phyloP scores from a whole-genome alignment of 225 moss, liverwort and hornwort species.

The Neckera pumila region DNA sequence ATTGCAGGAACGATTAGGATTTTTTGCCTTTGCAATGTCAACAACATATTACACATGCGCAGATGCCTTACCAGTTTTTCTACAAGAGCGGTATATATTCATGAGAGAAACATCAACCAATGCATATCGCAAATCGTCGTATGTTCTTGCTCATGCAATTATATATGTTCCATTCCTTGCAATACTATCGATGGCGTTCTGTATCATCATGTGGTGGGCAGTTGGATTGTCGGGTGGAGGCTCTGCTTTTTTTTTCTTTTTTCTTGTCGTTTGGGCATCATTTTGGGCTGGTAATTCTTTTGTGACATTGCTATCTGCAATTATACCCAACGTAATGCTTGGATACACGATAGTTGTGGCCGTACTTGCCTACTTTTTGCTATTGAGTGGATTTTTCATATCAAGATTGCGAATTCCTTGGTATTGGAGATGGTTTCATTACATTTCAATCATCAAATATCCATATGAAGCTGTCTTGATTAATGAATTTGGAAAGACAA shows the following conservation, averaged over 20 bases:
- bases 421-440: constrained; percentile 88
- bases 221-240: constrained; percentile 46
- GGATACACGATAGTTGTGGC: constrained; percentile 67
- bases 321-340: constrained; percentile 56
- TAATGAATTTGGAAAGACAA: constrained; percentile 46
- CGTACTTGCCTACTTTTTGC: constrained; percentile 57
- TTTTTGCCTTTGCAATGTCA: constrained; percentile 57
- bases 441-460: constrained; percentile 71
- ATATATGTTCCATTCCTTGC: constrained; percentile 68
- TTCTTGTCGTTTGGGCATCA: constrained; percentile 7
- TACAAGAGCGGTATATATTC: constrained; percentile 76
- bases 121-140: constrained; percentile 67
- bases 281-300: constrained; percentile 30
- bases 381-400: constrained; percentile 79
- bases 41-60: constrained; percentile 71
- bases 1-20: constrained; percentile 16
- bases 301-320: constrained; percentile 55
- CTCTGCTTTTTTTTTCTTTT: constrained; percentile 12
- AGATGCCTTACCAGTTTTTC: constrained; percentile 64
- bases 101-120: constrained; percentile 72
- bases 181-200: constrained; percentile 34
- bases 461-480: constrained; percentile 69
- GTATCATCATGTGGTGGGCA: constrained; percentile 58
- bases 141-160: constrained; percentile 56
- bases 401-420: constrained; percentile 38